Evolutionary conservation across 768 basidiomycete species (phyloP).

Genomic region (Termitomyces sp.): DNA sequence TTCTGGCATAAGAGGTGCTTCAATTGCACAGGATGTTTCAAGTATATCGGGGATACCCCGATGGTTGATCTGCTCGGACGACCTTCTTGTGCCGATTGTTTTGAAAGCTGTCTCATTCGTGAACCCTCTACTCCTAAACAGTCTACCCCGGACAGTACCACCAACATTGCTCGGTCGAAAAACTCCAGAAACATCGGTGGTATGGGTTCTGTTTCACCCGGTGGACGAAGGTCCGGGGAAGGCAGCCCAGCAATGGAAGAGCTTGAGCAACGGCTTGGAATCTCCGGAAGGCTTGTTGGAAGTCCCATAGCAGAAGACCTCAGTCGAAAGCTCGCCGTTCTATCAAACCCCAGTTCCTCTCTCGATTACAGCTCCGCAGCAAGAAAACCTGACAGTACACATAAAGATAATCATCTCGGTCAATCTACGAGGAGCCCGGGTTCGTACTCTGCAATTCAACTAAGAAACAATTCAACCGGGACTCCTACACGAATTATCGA

Average conservation of each 20-base stretch:
- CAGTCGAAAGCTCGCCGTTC: conserved; percentile 35
- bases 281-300: conserved; percentile 45
- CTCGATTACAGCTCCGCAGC: conserved; percentile 8
- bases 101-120: conserved; percentile 67
- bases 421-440: conserved; percentile 14
- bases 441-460: conserved; percentile 15
- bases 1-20: conserved; percentile 86
- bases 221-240: conserved; percentile 34
- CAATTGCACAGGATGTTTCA: conserved; percentile 65
- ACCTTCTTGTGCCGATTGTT: conserved; percentile 77
- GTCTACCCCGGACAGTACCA: conserved; percentile 18
- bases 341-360: conserved; percentile 26
- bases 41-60: conserved; percentile 66
- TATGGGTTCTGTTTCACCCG: conserved; percentile 27
- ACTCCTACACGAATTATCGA: conserved; percentile 37
- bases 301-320: conserved; percentile 52
- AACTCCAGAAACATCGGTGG: conserved; percentile 40
- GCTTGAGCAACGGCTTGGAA: conserved; percentile 55
- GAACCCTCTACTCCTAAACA: conserved; percentile 43
- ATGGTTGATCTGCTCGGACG: conserved; percentile 82
- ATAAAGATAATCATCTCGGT: conserved; percentile 21
- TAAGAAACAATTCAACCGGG: conserved; percentile 17
- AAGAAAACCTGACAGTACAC: conserved; percentile 11
- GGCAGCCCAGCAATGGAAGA: conserved; percentile 61
- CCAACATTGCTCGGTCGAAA: conserved; percentile 23